phyloP scores from a whole-genome alignment of 1,284 basidiomycete species.

The Tilletia caries region DNA sequence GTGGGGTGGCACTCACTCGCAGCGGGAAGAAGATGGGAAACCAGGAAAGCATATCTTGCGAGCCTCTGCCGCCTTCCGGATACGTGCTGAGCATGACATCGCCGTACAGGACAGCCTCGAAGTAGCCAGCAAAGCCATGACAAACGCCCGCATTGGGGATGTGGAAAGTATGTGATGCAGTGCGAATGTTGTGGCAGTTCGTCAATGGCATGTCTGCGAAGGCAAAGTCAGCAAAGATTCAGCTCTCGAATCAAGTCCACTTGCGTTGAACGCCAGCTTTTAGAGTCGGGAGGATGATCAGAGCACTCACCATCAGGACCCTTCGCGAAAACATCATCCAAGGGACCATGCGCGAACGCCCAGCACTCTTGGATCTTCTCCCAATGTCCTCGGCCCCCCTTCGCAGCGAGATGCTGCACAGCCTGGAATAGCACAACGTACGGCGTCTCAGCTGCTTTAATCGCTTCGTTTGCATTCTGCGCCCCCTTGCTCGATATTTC shows the following conservation, averaged over 20 bases:
- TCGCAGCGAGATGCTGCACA: constrained; percentile 58
- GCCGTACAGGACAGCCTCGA: constrained; percentile 88
- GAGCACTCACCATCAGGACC: constrained; percentile 8
- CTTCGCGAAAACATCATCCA: constrained; percentile 16
- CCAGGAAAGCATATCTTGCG: constrained; percentile 94
- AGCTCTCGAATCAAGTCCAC: not conserved
- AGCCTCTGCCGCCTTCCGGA: constrained; percentile 73
- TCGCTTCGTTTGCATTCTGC: constrained; percentile 11
- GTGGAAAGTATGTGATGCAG: constrained; percentile 66
- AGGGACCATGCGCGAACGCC: constrained; percentile 78
- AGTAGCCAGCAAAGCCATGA: constrained; percentile 97
- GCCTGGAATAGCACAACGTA: constrained; percentile 98
- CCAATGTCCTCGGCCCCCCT: constrained; percentile 61
- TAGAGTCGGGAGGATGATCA: not conserved
- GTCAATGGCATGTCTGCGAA: constrained; percentile 52
- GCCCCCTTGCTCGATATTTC: constrained; percentile 20
- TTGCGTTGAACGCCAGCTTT: too few species aligned
- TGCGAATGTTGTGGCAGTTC: constrained; percentile 56
- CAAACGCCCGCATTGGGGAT: constrained; percentile 91
- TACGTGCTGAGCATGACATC: constrained; percentile 89
- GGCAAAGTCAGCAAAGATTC: not conserved
- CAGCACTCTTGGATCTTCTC: constrained; percentile 89
- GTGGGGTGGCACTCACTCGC: constrained; percentile 21
- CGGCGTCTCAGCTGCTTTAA: constrained; percentile 76
- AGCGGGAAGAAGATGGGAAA: constrained; percentile 93